A percentile compares a stretch with the other conserved stretches of the same genome.
These are phyloP conservation scores for Sugiyamaella paludigena DNA, from an alignment of 1,139 yeast genomes.

Conservation along the genomic window DNA sequence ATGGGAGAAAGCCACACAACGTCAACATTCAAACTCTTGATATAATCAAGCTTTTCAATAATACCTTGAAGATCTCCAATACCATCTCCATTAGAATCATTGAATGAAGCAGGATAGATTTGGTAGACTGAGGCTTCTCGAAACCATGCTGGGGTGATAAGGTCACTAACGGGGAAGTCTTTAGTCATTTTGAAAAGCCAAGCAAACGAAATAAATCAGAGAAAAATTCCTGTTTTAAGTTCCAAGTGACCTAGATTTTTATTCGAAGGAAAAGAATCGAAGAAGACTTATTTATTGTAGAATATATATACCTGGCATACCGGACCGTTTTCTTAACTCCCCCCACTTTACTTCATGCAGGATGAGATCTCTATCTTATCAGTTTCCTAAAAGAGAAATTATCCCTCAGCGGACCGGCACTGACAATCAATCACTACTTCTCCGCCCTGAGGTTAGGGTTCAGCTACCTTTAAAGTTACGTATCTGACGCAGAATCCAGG, in stretches of 20 bases:
- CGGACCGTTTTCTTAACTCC: conserved; percentile 1
- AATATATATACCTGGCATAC: not conserved
- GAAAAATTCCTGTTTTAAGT: not conserved
- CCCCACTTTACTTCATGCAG: not conserved
- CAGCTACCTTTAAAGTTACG: too few species aligned
- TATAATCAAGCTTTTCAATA: conserved; percentile 3
- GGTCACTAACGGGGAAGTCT: not conserved
- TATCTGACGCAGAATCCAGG: too few species aligned
- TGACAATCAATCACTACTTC: too few species aligned
- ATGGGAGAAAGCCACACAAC: conserved; percentile 59
- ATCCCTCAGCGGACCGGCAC: too few species aligned
- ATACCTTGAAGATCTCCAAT: conserved; percentile 55
- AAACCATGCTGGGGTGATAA: conserved; percentile 46
- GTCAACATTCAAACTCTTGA: conserved; percentile 48
- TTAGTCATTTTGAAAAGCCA: too few species aligned
- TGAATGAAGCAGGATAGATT: conserved; percentile 58
- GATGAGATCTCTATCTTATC: too few species aligned
- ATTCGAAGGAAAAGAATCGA: too few species aligned
- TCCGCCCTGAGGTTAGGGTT: too few species aligned
- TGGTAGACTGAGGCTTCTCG: conserved; percentile 56
- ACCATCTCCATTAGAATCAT: conserved; percentile 58
- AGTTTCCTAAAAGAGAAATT: too few species aligned
- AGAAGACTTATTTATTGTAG: not conserved
- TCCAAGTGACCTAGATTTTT: too few species aligned
- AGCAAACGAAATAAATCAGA: too few species aligned